Percentiles rank a stretch among this genome's conserved stretches.
Conservation (phyloP, 2,329 filamentous ascomycete genomes). For the Colletotrichum sp. region DNA sequence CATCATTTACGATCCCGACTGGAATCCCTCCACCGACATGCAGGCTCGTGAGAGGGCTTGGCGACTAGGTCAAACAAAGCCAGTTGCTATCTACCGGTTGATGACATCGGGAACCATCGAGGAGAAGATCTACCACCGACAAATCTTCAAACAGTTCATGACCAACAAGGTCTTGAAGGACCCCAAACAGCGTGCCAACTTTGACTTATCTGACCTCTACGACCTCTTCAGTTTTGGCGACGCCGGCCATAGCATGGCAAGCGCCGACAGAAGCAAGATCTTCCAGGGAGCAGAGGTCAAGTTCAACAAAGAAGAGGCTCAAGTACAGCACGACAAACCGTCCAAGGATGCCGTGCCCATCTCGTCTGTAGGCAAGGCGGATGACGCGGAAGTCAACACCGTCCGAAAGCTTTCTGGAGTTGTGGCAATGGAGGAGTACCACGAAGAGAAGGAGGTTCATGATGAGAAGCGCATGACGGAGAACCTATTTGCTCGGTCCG, state of each 20-base stretch:
- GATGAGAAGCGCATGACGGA: slow-evolving; percentile 83
- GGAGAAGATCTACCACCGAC: slow-evolving; percentile 98
- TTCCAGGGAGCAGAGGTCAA: slow-evolving; percentile 86
- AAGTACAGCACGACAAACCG: slow-evolving; percentile 25
- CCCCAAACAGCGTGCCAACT: slow-evolving; percentile 89
- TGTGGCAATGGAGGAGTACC: slow-evolving; percentile 68
- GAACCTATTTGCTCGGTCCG: slow-evolving; percentile 84
- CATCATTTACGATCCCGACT: slow-evolving; percentile 98
- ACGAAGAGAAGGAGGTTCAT: slow-evolving; percentile 54
- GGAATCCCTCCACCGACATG: slow-evolving; percentile 96
- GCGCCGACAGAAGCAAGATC: slow-evolving; percentile 83
- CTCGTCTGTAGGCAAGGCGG: neutral
- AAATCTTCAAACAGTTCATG: slow-evolving; percentile 98
- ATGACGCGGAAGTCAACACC: slow-evolving; percentile 31
- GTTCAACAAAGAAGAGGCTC: slow-evolving; percentile 28
- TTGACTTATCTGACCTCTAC: slow-evolving; percentile 87
- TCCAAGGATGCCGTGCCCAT: slow-evolving; percentile 11
- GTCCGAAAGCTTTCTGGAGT: slow-evolving; percentile 64
- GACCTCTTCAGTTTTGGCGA: slow-evolving; percentile 86
- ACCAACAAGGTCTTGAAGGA: slow-evolving; percentile 96
- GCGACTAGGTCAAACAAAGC: slow-evolving; percentile 92
- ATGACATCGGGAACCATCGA: slow-evolving; percentile 98
- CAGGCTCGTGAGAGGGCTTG: slow-evolving; percentile 96
- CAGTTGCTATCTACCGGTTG: slow-evolving; percentile 95
- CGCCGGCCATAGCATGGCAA: slow-evolving; percentile 62